phyloP scores from a whole-genome alignment of 2,329 filamentous ascomycete genomes.

The Colletotrichum eleusines region DNA sequence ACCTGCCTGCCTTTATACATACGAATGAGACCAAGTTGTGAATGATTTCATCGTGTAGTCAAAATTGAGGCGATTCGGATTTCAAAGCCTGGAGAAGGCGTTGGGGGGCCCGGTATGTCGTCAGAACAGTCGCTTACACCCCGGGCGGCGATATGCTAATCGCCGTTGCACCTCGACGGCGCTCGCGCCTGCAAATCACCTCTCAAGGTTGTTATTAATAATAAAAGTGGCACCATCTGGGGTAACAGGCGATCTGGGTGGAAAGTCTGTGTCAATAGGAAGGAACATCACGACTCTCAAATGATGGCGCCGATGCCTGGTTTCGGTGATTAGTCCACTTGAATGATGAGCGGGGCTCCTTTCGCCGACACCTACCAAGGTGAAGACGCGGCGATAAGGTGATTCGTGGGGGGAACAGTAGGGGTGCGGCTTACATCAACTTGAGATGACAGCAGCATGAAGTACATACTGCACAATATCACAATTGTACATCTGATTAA shows the following conservation, averaged over 20 bases:
- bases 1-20: background rate
- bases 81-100: background rate
- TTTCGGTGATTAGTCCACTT: conserved; percentile 10
- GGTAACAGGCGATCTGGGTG: background rate
- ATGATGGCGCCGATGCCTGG: background rate
- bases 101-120: background rate
- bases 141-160: background rate
- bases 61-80: background rate
- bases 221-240: background rate
- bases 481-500: conserved; percentile 13
- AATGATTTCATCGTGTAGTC: background rate
- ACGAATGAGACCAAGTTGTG: background rate
- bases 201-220: background rate
- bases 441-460: too few species aligned
- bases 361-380: background rate
- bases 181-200: background rate
- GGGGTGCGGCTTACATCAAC: conserved; percentile 2
- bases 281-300: background rate
- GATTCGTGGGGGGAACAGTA: conserved; percentile 19
- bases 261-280: background rate
- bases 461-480: conserved; percentile 23
- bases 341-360: background rate
- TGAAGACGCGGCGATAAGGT: conserved; percentile 11
- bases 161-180: background rate
- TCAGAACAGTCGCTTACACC: background rate